Evolutionary conservation across 2,329 filamentous ascomycete species (phyloP), one percentile per base, ranked within the genome.

Genomic region (Endoconidiophora polonica): DNA sequence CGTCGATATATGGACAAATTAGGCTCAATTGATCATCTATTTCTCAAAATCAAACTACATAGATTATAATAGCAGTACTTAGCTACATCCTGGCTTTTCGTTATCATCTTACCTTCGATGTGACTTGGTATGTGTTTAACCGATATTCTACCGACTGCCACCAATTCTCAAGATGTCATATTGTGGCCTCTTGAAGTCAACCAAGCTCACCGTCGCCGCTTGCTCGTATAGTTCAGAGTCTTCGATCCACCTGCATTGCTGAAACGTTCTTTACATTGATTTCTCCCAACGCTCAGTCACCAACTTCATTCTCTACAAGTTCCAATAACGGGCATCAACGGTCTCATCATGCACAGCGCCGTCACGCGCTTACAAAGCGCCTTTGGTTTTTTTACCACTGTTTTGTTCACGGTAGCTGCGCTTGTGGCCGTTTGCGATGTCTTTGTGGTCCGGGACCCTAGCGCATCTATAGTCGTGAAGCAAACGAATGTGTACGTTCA

Each of bases 361-460:
- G 67, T 94, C 45, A 86, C 84, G 55, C 85, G 91, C 58, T 66
- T 82, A 57, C 91, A 98, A 67, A 90, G 86, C 68, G 81, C 87
- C 64, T 98, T 98, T 64, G 87, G 91, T 65, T 95, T 94, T 77
- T 95, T 96, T 73, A 96, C 91, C 16, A 93, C 87, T 23, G 87
- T 95, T 56, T 82, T 83, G 52, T 91, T 94, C 61, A 76, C 77
- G 52, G 75, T 95, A 49, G 88, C 79, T 48, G 76, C 74, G 49
- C 68, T 93, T 52, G 85, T 95, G 58, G 88, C 90, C 44, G 69
- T 83, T 46, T 88, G 86, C 38, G 86, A 88, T 59, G 65, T 94
- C 58, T 66, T 81, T 59, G 70, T 71, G 53, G 76, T 81, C 3
- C 81, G 86, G 56, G 73, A 74, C 5, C 86, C 86, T 0, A 76